Conservation (phyloP, 2,329 filamentous ascomycete genomes). For the Alternaria incomplexa region DNA sequence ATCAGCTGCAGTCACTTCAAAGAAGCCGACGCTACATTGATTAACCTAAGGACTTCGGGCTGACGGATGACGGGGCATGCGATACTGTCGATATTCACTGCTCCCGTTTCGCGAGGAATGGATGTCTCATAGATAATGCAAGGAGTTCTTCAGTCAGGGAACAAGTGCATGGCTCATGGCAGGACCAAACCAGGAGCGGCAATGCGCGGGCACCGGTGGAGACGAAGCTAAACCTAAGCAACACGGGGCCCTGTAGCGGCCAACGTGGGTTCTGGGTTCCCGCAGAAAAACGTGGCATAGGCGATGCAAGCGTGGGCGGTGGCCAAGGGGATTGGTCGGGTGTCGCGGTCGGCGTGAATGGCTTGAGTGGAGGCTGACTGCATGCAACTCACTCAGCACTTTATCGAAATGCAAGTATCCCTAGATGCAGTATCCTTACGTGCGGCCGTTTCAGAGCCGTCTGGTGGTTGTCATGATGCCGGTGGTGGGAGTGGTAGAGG, state of each 20-base stretch:
- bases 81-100: neutral
- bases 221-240: neutral
- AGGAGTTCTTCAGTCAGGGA: neutral
- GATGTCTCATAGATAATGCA: neutral
- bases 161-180: neutral
- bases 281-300: slow-evolving; percentile 14
- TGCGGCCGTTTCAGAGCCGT: slow-evolving; percentile 22
- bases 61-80: neutral
- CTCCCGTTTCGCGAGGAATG: neutral
- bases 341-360: neutral
- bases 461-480: neutral
- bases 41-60: neutral
- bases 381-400: slow-evolving; percentile 12
- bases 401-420: slow-evolving; percentile 21
- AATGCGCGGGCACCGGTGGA: slow-evolving; percentile 1
- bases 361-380: slow-evolving; percentile 13
- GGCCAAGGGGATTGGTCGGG: neutral
- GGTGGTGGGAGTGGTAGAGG: slow-evolving; percentile 14
- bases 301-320: slow-evolving; percentile 8
- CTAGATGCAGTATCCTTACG: slow-evolving; percentile 20
- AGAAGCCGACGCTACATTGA: neutral
- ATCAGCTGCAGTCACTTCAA: slow-evolving; percentile 2
- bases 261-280: slow-evolving; percentile 15
- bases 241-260: slow-evolving; percentile 7
- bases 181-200: slow-evolving; percentile 1